Conservation (phyloP, 2,329 filamentous ascomycete species). For the Helotiales sp. region DNA sequence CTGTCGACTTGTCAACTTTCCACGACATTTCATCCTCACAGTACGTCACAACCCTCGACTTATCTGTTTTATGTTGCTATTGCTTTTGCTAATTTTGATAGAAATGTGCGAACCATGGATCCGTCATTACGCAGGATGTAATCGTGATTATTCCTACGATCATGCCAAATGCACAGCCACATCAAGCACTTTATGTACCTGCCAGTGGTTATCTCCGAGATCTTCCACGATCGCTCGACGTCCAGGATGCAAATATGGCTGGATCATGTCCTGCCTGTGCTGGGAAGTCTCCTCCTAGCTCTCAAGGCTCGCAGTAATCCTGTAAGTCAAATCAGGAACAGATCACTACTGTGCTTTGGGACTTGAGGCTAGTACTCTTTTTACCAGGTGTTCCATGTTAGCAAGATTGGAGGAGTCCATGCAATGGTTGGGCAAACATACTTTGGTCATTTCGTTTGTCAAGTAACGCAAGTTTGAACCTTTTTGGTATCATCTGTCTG, state of each 20-base stretch:
- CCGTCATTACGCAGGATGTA: slow-evolving; percentile 11
- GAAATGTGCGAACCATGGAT: slow-evolving; percentile 7
- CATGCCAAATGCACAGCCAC: slow-evolving; percentile 1
- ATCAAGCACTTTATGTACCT: not conserved
- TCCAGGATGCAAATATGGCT: slow-evolving; percentile 3
- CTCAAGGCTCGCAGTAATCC: slow-evolving; percentile 9
- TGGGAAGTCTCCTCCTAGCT: slow-evolving; percentile 1
- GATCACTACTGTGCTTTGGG: not conserved
- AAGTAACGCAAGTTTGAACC: not conserved
- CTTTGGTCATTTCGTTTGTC: not conserved
- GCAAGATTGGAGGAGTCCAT: too few species aligned
- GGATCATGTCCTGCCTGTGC: slow-evolving; percentile 3
- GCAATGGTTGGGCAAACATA: not conserved
- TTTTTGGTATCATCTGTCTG: not conserved
- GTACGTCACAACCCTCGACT: too few species aligned
- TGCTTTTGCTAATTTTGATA: not conserved
- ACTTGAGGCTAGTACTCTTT: not conserved
- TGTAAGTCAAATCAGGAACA: not conserved
- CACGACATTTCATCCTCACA: too few species aligned
- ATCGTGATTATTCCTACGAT: slow-evolving; percentile 3
- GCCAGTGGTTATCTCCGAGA: slow-evolving; percentile 7
- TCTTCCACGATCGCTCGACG: slow-evolving; percentile 9
- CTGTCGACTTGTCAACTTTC: too few species aligned
- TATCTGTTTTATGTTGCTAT: not conserved
- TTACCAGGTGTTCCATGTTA: not conserved